Evolutionary conservation across 78 protist genomes (phyloP).

Genomic region (Isochrysis galbana): DNA sequence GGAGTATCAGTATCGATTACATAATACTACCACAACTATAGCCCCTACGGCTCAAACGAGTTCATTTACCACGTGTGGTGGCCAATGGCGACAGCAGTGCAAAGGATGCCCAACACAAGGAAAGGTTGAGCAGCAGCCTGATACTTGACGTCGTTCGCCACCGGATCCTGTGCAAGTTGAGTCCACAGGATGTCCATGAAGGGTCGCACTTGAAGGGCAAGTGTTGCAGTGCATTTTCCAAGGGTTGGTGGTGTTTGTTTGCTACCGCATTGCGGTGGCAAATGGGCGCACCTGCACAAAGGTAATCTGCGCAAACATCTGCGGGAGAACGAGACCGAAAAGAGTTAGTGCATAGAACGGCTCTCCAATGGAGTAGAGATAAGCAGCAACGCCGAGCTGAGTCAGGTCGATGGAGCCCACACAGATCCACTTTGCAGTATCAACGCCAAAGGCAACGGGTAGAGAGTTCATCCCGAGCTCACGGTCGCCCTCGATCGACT

Average conservation of each 20-base stretch:
- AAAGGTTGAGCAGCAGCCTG: constrained; percentile 54
- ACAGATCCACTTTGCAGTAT: constrained; percentile 47
- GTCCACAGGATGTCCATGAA: too few relatives aligned
- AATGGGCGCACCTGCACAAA: too few relatives aligned
- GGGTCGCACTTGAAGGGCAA: too few relatives aligned
- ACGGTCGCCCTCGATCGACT: constrained; percentile 37
- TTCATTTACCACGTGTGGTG: constrained; percentile 36
- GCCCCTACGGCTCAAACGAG: too few relatives aligned
- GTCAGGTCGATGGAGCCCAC: constrained; percentile 48
- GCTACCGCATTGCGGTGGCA: too few relatives aligned
- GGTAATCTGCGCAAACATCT: constrained; percentile 4
- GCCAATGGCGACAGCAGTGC: constrained; percentile 51
- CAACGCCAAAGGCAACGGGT: constrained; percentile 41
- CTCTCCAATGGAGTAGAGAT: constrained; percentile 23
- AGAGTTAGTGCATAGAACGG: constrained; percentile 25
- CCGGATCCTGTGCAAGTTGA: too few relatives aligned
- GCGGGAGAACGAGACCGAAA: constrained; percentile 43
- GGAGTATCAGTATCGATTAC: too few relatives aligned
- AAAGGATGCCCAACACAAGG: constrained; percentile 55
- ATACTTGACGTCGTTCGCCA: constrained; percentile 45
- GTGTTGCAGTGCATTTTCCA: too few relatives aligned
- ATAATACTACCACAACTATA: too few relatives aligned
- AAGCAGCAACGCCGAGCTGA: constrained; percentile 46
- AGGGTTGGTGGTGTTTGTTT: too few relatives aligned
- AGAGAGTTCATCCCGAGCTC: not conserved